phyloP scores from a whole-genome alignment of 1,139 yeast species.

The Tardiomyces depauwii region DNA sequence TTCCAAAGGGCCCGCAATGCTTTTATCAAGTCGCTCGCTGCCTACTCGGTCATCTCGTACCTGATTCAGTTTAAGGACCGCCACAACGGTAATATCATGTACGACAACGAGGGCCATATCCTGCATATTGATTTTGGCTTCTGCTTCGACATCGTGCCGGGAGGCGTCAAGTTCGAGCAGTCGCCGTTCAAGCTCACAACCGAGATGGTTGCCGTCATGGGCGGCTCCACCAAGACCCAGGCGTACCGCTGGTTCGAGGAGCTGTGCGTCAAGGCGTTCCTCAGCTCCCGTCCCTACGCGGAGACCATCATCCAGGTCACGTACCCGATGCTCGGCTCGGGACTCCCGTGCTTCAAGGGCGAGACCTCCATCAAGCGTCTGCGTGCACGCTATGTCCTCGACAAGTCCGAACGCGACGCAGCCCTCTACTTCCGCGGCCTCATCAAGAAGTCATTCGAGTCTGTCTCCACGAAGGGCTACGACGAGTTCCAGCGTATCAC shows the following conservation, averaged over 20 bases:
- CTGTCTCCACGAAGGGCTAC: slow-evolving; percentile 84
- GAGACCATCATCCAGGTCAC: slow-evolving; percentile 80
- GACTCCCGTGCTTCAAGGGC: slow-evolving; percentile 90
- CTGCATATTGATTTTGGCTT: slow-evolving; percentile 97
- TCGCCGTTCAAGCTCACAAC: slow-evolving; percentile 95
- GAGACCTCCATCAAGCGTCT: slow-evolving; percentile 70
- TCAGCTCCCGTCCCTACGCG: slow-evolving; percentile 84
- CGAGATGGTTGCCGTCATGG: slow-evolving; percentile 94
- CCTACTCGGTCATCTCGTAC: slow-evolving; percentile 88
- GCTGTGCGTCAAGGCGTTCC: slow-evolving; percentile 82
- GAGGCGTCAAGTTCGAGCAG: slow-evolving; percentile 95
- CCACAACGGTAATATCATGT: slow-evolving; percentile 98
- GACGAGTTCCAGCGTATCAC: slow-evolving; percentile 96
- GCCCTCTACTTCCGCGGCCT: slow-evolving; percentile 64
- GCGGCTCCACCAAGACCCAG: slow-evolving; percentile 75
- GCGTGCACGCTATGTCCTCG: slow-evolving; percentile 68
- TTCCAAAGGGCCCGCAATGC: slow-evolving; percentile 88
- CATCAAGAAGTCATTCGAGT: slow-evolving; percentile 74
- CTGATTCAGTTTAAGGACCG: slow-evolving; percentile 92
- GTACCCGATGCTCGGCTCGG: slow-evolving; percentile 88
- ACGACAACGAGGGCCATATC: slow-evolving; percentile 89
- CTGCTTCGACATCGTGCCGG: slow-evolving; percentile 97
- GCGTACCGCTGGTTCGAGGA: slow-evolving; percentile 94
- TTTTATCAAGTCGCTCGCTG: slow-evolving; percentile 89
- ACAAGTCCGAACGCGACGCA: slow-evolving; percentile 77